Evolutionary conservation across 1,284 basidiomycete species (phyloP).

Genomic region (Coriolopsis trogii): DNA sequence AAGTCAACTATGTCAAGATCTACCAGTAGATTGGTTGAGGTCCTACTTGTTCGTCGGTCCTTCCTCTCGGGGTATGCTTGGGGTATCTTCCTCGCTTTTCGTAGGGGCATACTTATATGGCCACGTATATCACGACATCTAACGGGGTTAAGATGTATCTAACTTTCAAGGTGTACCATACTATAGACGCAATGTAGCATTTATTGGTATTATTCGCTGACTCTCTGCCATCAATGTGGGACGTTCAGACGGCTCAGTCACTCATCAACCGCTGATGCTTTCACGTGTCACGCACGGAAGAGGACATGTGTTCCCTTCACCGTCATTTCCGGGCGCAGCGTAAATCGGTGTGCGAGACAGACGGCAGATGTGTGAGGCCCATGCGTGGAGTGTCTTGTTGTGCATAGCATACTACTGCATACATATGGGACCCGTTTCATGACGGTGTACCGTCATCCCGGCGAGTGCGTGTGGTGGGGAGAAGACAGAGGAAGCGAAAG

Average conservation of each 20-base stretch:
- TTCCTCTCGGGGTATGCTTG: neutral
- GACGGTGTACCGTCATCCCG: constrained; percentile 7
- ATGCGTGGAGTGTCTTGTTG: constrained; percentile 24
- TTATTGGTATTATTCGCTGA: neutral
- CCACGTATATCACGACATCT: constrained; percentile 8
- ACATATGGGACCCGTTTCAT: constrained; percentile 26
- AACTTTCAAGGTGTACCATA: constrained; percentile 1
- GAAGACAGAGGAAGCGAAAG: constrained; percentile 16
- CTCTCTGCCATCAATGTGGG: too few species aligned
- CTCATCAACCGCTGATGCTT: too few species aligned
- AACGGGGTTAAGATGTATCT: neutral
- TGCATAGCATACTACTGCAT: constrained; percentile 33
- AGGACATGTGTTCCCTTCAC: too few species aligned
- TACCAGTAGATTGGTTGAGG: constrained; percentile 55
- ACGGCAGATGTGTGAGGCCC: constrained; percentile 4
- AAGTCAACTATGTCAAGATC: constrained; percentile 71
- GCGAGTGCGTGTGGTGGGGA: constrained; percentile 5
- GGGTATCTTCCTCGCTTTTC: neutral
- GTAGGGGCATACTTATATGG: neutral
- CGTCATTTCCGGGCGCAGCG: too few species aligned
- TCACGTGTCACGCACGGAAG: too few species aligned
- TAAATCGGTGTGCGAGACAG: neutral
- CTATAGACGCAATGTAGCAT: constrained; percentile 3
- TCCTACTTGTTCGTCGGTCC: neutral
- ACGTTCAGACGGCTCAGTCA: too few species aligned